Evolutionary conservation across 1,139 yeast species (phyloP).

Genomic region (Pichia kudriavzevii): DNA sequence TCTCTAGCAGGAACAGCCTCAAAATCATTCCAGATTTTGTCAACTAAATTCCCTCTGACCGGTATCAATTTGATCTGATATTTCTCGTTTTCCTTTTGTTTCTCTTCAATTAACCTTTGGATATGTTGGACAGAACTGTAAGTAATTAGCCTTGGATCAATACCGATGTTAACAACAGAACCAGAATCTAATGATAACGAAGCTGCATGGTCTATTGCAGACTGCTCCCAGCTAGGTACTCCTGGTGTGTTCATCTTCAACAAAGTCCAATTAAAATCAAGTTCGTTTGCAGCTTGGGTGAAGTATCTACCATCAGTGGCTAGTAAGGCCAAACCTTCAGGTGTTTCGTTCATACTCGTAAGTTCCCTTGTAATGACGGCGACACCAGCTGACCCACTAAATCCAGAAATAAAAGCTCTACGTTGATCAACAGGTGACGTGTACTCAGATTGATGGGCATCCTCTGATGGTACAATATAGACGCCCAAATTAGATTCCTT

Average conservation of each 20-base stretch:
- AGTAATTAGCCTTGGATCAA: slow-evolving; percentile 66
- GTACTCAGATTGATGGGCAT: slow-evolving; percentile 90
- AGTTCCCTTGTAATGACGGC: slow-evolving; percentile 78
- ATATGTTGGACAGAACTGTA: slow-evolving; percentile 36
- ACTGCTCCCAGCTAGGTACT: slow-evolving; percentile 81
- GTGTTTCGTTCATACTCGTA: slow-evolving; percentile 45
- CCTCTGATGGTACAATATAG: slow-evolving; percentile 85
- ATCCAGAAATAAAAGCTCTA: slow-evolving; percentile 78
- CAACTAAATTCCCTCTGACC: slow-evolving; percentile 63
- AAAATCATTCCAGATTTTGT: slow-evolving; percentile 60
- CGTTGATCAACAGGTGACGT: slow-evolving; percentile 76
- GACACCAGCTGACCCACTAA: slow-evolving; percentile 92
- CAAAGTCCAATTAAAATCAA: slow-evolving; percentile 82
- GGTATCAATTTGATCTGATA: slow-evolving; percentile 56
- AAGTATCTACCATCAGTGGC: slow-evolving; percentile 96
- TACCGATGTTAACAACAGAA: slow-evolving; percentile 37
- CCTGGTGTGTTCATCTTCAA: slow-evolving; percentile 68
- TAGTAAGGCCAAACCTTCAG: slow-evolving; percentile 68
- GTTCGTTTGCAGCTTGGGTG: slow-evolving; percentile 79
- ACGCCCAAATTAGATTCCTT: slow-evolving; percentile 57
- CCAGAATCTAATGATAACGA: slow-evolving; percentile 41
- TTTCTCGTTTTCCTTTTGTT: slow-evolving; percentile 25
- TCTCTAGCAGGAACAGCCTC: slow-evolving; percentile 42
- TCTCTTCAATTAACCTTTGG: slow-evolving; percentile 29
- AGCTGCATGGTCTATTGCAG: slow-evolving; percentile 62